Evolutionary conservation across 2,329 filamentous ascomycete species (phyloP).

Genomic region (Ilyonectria robusta): DNA sequence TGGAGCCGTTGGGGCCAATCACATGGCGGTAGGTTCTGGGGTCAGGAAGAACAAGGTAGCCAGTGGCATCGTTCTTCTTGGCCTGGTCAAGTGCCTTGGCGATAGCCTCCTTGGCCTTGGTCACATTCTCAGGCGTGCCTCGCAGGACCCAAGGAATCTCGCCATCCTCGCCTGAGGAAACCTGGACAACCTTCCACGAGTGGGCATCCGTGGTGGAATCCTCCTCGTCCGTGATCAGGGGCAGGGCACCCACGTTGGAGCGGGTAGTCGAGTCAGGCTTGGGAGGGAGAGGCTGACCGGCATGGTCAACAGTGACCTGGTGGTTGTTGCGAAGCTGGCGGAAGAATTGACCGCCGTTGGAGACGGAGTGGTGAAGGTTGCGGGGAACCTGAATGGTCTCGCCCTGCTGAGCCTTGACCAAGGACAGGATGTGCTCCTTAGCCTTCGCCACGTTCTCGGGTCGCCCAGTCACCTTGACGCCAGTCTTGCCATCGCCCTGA

Average conservation of each 20-base stretch:
- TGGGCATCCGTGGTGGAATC: constrained; percentile 75
- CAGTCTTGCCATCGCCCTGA: constrained; percentile 86
- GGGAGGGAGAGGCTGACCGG: constrained; percentile 81
- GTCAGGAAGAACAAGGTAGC: constrained; percentile 92
- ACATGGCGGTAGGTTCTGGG: constrained; percentile 91
- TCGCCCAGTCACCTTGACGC: constrained; percentile 87
- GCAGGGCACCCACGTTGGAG: constrained; percentile 75
- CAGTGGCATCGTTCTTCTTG: constrained; percentile 78
- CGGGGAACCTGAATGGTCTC: constrained; percentile 89
- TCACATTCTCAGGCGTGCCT: constrained; percentile 82
- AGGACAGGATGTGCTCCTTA: constrained; percentile 84
- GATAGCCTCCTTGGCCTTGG: constrained; percentile 84
- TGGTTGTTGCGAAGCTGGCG: constrained; percentile 88
- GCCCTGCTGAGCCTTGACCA: constrained; percentile 89
- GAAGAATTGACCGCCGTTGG: constrained; percentile 95
- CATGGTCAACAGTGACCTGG: constrained; percentile 93
- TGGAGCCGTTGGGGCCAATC: constrained; percentile 88
- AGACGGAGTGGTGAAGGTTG: constrained; percentile 85
- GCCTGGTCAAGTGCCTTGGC: constrained; percentile 81
- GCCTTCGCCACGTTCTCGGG: constrained; percentile 85
- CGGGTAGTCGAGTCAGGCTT: constrained; percentile 72
- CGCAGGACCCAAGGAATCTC: constrained; percentile 92
- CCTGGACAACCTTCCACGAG: constrained; percentile 87
- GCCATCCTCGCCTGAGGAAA: constrained; percentile 71
- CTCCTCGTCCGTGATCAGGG: constrained; percentile 93